These are phyloP conservation scores for Monilinia laxa DNA, from an alignment of 2,329 filamentous ascomycete genomes.

Conservation along the genomic window DNA sequence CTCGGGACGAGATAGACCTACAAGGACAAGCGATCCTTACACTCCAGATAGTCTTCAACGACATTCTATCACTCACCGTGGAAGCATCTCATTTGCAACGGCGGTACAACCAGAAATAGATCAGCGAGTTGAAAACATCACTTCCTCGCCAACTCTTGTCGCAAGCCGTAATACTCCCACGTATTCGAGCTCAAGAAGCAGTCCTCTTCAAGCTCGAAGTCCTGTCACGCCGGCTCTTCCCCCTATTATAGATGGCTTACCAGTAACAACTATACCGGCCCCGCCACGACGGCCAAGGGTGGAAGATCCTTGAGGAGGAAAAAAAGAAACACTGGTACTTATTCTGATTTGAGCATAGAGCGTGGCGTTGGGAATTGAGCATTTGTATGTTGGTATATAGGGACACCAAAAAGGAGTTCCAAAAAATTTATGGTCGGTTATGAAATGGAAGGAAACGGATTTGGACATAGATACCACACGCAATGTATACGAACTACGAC, in stretches of 20 bases:
- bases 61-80: constrained; percentile 35
- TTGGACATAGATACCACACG: constrained; percentile 13
- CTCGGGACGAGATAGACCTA: constrained; percentile 19
- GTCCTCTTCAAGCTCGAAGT: constrained; percentile 25
- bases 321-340: not conserved
- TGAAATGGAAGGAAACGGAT: constrained; percentile 11
- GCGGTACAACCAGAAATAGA: constrained; percentile 28
- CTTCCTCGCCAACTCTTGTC: constrained; percentile 6
- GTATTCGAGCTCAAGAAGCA: constrained; percentile 27
- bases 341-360: constrained; percentile 25
- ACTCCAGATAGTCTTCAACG: constrained; percentile 33
- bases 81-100: constrained; percentile 36
- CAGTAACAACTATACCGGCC: constrained; percentile 37
- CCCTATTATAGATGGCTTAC: constrained; percentile 30
- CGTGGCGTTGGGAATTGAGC: constrained; percentile 18
- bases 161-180: constrained; percentile 1
- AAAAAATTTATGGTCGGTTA: not conserved
- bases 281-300: constrained; percentile 32
- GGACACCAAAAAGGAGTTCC: constrained; percentile 9
- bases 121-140: constrained; percentile 9
- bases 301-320: constrained; percentile 4
- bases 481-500: constrained; percentile 8
- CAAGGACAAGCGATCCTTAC: constrained; percentile 34
- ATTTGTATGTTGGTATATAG: constrained; percentile 15
- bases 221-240: constrained; percentile 25